Evolutionary conservation across 495 filamentous ascomycete species (phyloP).

Genomic region (Monascus purpureus): DNA sequence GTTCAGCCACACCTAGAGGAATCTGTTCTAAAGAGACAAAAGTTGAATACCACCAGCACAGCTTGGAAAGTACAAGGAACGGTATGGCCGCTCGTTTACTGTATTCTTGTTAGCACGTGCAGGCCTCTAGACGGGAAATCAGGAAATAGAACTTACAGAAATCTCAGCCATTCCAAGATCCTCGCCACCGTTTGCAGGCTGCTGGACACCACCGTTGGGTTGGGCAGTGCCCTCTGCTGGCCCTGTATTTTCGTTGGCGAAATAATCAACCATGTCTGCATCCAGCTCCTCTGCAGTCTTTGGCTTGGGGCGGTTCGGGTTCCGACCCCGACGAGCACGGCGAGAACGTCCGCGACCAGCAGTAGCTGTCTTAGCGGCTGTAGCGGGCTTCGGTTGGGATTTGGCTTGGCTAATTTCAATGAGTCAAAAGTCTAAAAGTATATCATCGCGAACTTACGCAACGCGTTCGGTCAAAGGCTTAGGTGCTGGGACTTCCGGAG

Average conservation of each 20-base stretch:
- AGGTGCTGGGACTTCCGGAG: constrained; percentile 45
- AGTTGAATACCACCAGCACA: no score
- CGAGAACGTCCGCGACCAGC: constrained; percentile 32
- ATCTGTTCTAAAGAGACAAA: no score
- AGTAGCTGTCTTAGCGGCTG: constrained; percentile 45
- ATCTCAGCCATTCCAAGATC: constrained; percentile 43
- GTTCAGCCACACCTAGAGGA: no score
- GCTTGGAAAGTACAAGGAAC: no score
- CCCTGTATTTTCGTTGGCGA: constrained; percentile 29
- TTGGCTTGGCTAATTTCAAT: constrained; percentile 43
- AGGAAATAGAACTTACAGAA: constrained; percentile 20
- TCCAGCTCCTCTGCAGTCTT: constrained; percentile 89
- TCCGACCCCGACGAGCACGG: constrained; percentile 35
- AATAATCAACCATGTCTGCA: constrained; percentile 90
- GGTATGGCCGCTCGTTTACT: no score
- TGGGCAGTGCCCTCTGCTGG: constrained; percentile 28
- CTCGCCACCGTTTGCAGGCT: constrained; percentile 20
- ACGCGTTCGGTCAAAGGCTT: constrained; percentile 82
- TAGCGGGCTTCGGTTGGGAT: constrained; percentile 70
- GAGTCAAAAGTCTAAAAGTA: constrained; percentile 3
- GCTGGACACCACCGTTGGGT: constrained; percentile 24
- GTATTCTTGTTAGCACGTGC: no score
- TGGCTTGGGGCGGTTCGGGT: constrained; percentile 52
- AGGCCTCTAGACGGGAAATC: no score
- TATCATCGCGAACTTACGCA: constrained; percentile 34